Base-by-base conservation (phyloP, 2,329 filamentous ascomycete genomes). In the Calonectria pseudoreteaudii region DNA sequence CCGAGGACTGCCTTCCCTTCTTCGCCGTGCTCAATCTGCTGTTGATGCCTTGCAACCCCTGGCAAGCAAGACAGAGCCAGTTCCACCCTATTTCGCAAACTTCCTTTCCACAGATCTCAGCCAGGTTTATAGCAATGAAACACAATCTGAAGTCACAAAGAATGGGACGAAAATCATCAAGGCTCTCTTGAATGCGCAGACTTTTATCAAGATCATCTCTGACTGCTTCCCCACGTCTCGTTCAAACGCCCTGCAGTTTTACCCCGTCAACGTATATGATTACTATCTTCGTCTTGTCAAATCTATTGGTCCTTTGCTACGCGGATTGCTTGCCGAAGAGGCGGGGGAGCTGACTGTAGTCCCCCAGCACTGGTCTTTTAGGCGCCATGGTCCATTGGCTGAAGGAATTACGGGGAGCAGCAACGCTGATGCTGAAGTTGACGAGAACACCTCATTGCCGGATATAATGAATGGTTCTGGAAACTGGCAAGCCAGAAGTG, bases 261-360 rank as follows among this genome's bases (percentile, higher is more conserved):
- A 91, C 69, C 90, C 92, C 31, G 90, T 97, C 78, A 98, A 98
- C 81, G 90, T 98, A 28, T 95, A 93, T 38, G 96, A 98, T 82
- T 93, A 95, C 82, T 98, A 98, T 82, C 88, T 91, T 56, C 85
- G 88, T n/a, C 86, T 98, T 47, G 90, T 98, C 30, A 90, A 91
- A 75, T 92, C 92, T 31, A 89, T 98, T 41, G 95, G 95, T 4
- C 92, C 92, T 30, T 86, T 99, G 20, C 90, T 98, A 76, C 91
- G 94, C 52, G 93, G 93, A 67, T 94, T 95, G 73, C 89, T 98
- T n/a, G 93, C 93, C 84, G 96, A 99, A 83, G 94, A 97, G 77
- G 94, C 96, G 44, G 87, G 93, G 0, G 87, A 98, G 56, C 90
- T 94, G 76, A 92, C 91, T 66, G 88, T 91, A 67, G 93, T 98